Evolutionary conservation across 2,329 filamentous ascomycete genomes (phyloP), one percentile per base, ranked within the genome.

Genomic region (Aspergillus tamarii): DNA sequence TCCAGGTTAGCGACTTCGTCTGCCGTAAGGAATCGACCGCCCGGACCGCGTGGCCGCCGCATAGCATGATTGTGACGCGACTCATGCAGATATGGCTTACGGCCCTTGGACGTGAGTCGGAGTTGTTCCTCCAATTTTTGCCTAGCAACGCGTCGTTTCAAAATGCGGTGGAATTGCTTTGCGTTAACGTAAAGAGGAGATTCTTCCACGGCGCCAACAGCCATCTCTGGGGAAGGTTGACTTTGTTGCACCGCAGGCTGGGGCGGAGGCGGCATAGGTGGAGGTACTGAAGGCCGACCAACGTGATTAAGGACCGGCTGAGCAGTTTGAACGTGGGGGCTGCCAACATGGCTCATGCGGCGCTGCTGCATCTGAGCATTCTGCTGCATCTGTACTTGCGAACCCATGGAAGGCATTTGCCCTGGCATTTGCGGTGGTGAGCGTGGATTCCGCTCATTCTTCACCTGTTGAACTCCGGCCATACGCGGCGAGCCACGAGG

Each of bases 11-110:
- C 93, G 4, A 97, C 94, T 77, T 99, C 95, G 62, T 98, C 95
- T 1, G 95, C 94, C 0, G 95, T 99, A 77, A 99, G 82, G 84
- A 99, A 99, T 28, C 95, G 90, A 26, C 95, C 95, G 59, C 95
- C 95, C 0, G 95, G 95, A 19, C 95, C 95, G 76, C 95, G 88
- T 32, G 95, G 95, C 72, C 95, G 85, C 63, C 95, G 89, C 95
- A 99, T 99, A 11, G 95, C 95, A 78, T 99, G 95, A 75, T 98
- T 98, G 78, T 99, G 95, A 74, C 95, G 87, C 30, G 94, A 98
- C 77, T 99, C 95, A 80, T 99, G 95, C 36, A 99, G 85, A 74
- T 99, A 99, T 4, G 95, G 95, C 81, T 97, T 98, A 41, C 95
- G 89, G 30, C 94, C 94, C 81, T 99, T 99, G 11, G 91, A 96